Evolutionary conservation across 306 rosid species (phyloP).

Genomic region (Ceratonia siliqua): DNA sequence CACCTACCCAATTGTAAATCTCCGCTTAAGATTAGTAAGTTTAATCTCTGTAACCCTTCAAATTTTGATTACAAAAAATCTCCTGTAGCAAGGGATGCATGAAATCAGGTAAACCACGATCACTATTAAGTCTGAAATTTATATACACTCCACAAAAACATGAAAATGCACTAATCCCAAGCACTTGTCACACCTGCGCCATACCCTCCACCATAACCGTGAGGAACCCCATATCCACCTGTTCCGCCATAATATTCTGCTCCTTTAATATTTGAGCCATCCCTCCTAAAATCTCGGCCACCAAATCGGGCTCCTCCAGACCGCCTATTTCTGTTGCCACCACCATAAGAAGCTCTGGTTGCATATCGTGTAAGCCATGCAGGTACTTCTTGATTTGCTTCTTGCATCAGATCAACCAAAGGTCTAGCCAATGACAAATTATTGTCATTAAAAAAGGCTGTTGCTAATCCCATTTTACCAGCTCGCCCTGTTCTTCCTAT

Average conservation of each 20-base stretch:
- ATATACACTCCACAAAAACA: slow-evolving; percentile 42
- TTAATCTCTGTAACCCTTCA: background rate
- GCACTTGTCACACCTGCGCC: slow-evolving; percentile 70
- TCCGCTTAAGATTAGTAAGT: slow-evolving; percentile 2
- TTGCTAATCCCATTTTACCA: slow-evolving; percentile 79
- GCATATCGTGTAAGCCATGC: slow-evolving; percentile 78
- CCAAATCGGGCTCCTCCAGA: slow-evolving; percentile 71
- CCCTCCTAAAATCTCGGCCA: slow-evolving; percentile 75
- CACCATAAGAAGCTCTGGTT: slow-evolving; percentile 49
- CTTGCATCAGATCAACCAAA: slow-evolving; percentile 78
- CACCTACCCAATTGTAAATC: slow-evolving; percentile 31
- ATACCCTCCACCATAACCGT: slow-evolving; percentile 54
- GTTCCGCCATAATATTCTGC: slow-evolving; percentile 60
- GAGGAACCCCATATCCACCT: slow-evolving; percentile 57
- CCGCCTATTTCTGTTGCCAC: slow-evolving; percentile 59
- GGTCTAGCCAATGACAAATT: slow-evolving; percentile 65
- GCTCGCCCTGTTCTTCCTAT: slow-evolving; percentile 88
- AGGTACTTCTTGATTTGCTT: slow-evolving; percentile 83
- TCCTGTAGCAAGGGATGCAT: slow-evolving; percentile 29
- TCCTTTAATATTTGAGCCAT: slow-evolving; percentile 48
- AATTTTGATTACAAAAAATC: slow-evolving; percentile 18
- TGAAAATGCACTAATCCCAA: slow-evolving; percentile 63
- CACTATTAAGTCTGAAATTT: slow-evolving; percentile 44
- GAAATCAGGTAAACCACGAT: slow-evolving; percentile 34
- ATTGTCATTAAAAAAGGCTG: slow-evolving; percentile 76